Conservation (phyloP, 805 yeast genomes). For the Candida germanica region DNA sequence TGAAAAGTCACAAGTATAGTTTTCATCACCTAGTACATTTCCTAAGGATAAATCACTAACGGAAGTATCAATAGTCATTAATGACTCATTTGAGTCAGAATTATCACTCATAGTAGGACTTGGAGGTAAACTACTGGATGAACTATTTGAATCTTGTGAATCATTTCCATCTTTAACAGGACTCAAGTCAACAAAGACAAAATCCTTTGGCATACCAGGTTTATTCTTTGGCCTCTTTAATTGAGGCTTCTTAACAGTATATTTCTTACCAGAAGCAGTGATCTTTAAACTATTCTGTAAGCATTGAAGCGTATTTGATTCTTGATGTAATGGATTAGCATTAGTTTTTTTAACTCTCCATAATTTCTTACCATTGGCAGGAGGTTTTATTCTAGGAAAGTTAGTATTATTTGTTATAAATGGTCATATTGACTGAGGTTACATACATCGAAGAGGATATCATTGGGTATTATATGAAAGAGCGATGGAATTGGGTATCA, state of each 20-base stretch:
- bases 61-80: slow-evolving; percentile 11
- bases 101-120: slow-evolving; percentile 11
- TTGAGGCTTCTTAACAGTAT: slow-evolving; percentile 36
- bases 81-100: slow-evolving; percentile 11
- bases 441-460: slow-evolving; percentile 14
- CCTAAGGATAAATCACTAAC: slow-evolving; percentile 10
- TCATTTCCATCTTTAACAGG: slow-evolving; percentile 35
- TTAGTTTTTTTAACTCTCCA: slow-evolving; percentile 41
- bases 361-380: slow-evolving; percentile 44
- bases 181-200: slow-evolving; percentile 44
- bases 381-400: slow-evolving; percentile 24
- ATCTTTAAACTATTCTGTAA: slow-evolving; percentile 42
- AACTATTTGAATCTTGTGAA: slow-evolving; percentile 15
- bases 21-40: slow-evolving; percentile 4
- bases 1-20: background rate
- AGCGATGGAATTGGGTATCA: slow-evolving; percentile 10
- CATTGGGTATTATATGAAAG: slow-evolving; percentile 10
- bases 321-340: slow-evolving; percentile 12
- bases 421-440: background rate
- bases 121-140: slow-evolving; percentile 9
- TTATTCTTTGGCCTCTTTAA: slow-evolving; percentile 42
- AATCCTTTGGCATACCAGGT: slow-evolving; percentile 45
- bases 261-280: slow-evolving; percentile 36
- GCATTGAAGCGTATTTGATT: slow-evolving; percentile 31
- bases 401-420: slow-evolving; percentile 6